Percentiles rank a stretch among this genome's conserved stretches.
phyloP scores from a whole-genome alignment of 192 early-diverging fungal species.

The Neocallimastix lanati region DNA sequence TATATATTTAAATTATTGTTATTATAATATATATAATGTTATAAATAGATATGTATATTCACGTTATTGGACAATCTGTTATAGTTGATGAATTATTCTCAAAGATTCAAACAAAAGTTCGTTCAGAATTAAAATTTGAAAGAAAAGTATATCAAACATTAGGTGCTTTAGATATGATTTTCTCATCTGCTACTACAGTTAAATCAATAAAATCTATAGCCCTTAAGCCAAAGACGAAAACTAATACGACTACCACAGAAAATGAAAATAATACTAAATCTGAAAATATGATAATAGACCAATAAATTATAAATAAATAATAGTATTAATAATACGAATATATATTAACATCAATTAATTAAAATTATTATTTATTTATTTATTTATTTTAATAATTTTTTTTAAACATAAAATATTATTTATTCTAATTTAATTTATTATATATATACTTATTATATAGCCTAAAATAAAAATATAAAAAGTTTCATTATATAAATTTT shows the following conservation, averaged over 20 bases:
- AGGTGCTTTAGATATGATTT: background rate
- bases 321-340: too few species aligned
- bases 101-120: conserved; percentile 50
- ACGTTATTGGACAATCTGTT: conserved; percentile 59
- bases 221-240: background rate
- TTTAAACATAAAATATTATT: too few species aligned
- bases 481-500: too few species aligned
- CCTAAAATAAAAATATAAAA: too few species aligned
- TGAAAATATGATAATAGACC: background rate
- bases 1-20: too few species aligned
- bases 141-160: background rate
- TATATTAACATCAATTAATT: too few species aligned
- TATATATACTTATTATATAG: too few species aligned
- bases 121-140: conserved; percentile 33
- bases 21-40: too few species aligned
- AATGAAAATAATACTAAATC: background rate
- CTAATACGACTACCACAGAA: too few species aligned
- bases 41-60: conserved; percentile 56
- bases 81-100: conserved; percentile 59
- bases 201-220: background rate
- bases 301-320: background rate
- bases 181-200: background rate
- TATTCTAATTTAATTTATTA: too few species aligned
- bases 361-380: too few species aligned
- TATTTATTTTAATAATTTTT: too few species aligned